A percentile compares a stretch with the other conserved stretches of the same genome.
phyloP scores from a whole-genome alignment of 2,329 filamentous ascomycete species.

The Fusarium sp. region DNA sequence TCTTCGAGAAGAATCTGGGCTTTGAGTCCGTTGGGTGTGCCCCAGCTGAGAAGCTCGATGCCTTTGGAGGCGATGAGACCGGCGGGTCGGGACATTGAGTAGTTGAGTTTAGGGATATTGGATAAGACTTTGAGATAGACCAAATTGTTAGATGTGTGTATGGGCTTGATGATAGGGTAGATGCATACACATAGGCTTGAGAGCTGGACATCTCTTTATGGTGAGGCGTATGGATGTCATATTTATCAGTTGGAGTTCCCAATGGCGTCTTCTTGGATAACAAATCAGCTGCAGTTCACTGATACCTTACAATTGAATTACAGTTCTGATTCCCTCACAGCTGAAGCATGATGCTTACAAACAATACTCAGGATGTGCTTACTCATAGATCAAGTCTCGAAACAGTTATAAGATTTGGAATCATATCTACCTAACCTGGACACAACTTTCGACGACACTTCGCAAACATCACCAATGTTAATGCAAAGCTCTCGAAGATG shows the following conservation, averaged over 20 bases:
- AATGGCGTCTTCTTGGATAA: not conserved
- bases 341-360: not conserved
- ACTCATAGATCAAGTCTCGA: conserved; percentile 20
- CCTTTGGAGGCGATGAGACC: conserved; percentile 71
- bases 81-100: conserved; percentile 52
- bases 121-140: not conserved
- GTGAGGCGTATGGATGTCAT: conserved; percentile 3
- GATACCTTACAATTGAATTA: not conserved
- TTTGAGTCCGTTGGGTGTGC: conserved; percentile 67
- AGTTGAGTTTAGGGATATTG: not conserved
- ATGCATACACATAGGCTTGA: not conserved
- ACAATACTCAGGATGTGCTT: not conserved
- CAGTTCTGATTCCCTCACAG: not conserved
- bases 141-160: not conserved
- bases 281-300: not conserved
- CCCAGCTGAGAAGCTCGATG: conserved; percentile 72
- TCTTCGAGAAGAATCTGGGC: conserved; percentile 72
- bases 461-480: not conserved
- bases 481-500: not conserved
- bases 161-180: not conserved
- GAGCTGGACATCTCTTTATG: not conserved
- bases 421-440: not conserved
- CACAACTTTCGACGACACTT: not conserved
- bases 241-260: not conserved
- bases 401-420: conserved; percentile 1